These are phyloP conservation scores for Escovopsis weberi DNA, from an alignment of 2,329 filamentous ascomycete species.

Conservation along the genomic window DNA sequence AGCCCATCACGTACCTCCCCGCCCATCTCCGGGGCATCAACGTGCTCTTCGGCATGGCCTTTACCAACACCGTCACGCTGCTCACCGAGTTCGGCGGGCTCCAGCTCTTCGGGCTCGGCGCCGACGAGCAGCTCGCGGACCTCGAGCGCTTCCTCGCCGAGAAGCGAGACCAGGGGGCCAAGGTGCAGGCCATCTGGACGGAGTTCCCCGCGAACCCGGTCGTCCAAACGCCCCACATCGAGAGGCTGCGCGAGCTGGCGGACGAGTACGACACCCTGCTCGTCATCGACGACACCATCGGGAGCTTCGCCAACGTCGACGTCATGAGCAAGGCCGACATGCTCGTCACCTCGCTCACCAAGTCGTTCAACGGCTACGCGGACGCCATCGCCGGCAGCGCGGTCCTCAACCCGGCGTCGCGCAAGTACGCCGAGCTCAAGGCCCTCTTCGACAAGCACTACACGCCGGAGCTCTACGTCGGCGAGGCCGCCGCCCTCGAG, in stretches of 20 bases:
- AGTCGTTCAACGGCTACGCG: conserved; percentile 39
- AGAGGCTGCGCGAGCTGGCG: conserved; percentile 13
- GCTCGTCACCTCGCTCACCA: conserved; percentile 36
- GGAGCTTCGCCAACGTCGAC: conserved; percentile 30
- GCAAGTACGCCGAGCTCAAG: conserved; percentile 17
- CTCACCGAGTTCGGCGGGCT: conserved; percentile 25
- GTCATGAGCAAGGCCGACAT: conserved; percentile 32
- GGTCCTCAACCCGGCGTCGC: conserved; percentile 28
- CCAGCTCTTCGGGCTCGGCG: conserved; percentile 28
- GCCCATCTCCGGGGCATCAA: conserved; percentile 11
- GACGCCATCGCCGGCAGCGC: conserved; percentile 37
- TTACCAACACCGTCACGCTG: conserved; percentile 27
- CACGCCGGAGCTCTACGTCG: conserved; percentile 12
- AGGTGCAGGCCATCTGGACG: conserved; percentile 27
- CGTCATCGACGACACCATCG: conserved; percentile 31
- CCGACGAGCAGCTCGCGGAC: conserved; percentile 20
- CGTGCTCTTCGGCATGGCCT: conserved; percentile 29
- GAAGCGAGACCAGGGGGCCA: conserved; percentile 18
- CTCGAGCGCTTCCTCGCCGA: conserved; percentile 24
- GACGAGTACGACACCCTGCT: conserved; percentile 25
- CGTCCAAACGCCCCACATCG: conserved; percentile 15
- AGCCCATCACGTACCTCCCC: conserved; percentile 20
- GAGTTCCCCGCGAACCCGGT: conserved; percentile 27
- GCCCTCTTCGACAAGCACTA: conserved; percentile 8
- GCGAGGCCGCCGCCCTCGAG: conserved; percentile 18